These are phyloP conservation scores for Beauveria australis DNA, from an alignment of 2,329 filamentous ascomycete species.

Conservation along the genomic window DNA sequence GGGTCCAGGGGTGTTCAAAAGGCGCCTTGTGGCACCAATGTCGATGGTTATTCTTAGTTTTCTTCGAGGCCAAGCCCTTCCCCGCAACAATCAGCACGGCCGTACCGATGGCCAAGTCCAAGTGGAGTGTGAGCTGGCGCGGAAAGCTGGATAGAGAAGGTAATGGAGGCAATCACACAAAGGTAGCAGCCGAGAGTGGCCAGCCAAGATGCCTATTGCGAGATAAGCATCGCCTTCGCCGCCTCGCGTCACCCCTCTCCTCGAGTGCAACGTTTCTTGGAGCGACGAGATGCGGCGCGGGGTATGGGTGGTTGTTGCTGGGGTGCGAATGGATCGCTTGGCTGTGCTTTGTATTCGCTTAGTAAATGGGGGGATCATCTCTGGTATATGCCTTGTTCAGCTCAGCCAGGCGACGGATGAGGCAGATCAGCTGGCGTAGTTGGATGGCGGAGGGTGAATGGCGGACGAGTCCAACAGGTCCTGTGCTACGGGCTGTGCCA, in stretches of 20 bases:
- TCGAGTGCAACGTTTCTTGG: conserved; percentile 9
- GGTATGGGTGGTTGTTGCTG: neutral
- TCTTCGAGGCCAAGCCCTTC: neutral
- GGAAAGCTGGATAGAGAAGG: conserved; percentile 1
- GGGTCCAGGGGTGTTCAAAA: neutral
- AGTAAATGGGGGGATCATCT: neutral
- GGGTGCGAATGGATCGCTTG: neutral
- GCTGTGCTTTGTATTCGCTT: neutral
- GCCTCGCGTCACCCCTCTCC: neutral
- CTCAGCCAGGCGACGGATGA: neutral
- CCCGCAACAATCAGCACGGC: neutral
- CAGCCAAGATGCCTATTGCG: conserved; percentile 6
- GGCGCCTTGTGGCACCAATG: neutral
- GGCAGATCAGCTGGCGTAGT: conserved; percentile 3
- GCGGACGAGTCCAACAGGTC: neutral
- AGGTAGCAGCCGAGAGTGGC: neutral
- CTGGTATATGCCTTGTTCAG: neutral
- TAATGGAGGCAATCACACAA: neutral
- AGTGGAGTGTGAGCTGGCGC: neutral
- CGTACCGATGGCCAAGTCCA: neutral
- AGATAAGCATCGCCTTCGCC: neutral
- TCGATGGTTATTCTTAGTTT: neutral
- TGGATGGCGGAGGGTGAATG: neutral
- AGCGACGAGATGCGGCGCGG: neutral
- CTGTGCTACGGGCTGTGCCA: neutral